Percentiles rank a stretch among this genome's conserved stretches.
Conservation (phyloP, 2,329 filamentous ascomycete species). For the Colletotrichum limetticola region DNA sequence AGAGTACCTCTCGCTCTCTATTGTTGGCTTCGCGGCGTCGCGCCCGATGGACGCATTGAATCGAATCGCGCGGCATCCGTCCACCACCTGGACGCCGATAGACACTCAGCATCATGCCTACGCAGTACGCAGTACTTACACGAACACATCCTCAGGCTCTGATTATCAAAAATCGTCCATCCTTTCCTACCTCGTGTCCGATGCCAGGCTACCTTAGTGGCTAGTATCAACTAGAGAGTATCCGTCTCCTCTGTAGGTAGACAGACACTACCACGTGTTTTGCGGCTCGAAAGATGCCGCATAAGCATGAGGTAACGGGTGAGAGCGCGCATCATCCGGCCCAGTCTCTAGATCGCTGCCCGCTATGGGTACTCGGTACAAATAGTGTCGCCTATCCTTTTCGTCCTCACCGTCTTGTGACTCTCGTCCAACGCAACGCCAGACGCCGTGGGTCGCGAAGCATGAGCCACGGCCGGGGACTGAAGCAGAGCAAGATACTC, state of each 20-base stretch:
- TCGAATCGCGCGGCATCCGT: neutral
- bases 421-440: neutral
- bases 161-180: neutral
- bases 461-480: neutral
- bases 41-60: neutral
- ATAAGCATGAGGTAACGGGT: neutral
- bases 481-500: neutral
- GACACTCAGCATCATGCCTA: neutral
- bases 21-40: neutral
- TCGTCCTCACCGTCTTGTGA: conserved; percentile 13
- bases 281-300: neutral
- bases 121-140: too few relatives aligned
- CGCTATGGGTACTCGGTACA: neutral
- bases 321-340: too few relatives aligned
- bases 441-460: neutral
- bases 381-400: conserved; percentile 13
- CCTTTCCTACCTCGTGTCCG: neutral
- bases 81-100: neutral
- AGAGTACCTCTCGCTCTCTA: neutral
- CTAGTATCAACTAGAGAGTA: neutral
- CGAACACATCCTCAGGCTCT: too few relatives aligned
- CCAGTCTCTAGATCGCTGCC: neutral
- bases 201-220: neutral
- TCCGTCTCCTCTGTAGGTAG: neutral
- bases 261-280: neutral